Evolutionary conservation across 768 basidiomycete species (phyloP).

Genomic region (Amanita exitialis): DNA sequence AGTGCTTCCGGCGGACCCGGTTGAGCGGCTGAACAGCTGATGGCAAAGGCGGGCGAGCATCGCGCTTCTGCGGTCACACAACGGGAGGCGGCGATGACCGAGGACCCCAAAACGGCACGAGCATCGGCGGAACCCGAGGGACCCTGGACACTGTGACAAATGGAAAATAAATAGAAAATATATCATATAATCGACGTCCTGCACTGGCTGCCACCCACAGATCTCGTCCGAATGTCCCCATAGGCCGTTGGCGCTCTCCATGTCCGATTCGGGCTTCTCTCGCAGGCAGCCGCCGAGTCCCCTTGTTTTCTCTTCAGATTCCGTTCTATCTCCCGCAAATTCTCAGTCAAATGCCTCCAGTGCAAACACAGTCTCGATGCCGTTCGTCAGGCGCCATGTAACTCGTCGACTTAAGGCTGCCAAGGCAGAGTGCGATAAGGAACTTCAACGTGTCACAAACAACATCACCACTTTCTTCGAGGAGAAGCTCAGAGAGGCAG

Average conservation of each 20-base stretch:
- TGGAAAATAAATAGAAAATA: background rate
- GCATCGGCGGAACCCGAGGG: constrained; percentile 8
- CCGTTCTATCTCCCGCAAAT: constrained; percentile 38
- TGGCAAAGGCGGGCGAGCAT: background rate
- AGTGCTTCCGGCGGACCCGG: background rate
- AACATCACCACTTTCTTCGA: constrained; percentile 94
- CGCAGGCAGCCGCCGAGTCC: constrained; percentile 68
- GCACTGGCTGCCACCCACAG: constrained; percentile 1
- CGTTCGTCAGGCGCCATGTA: constrained; percentile 88
- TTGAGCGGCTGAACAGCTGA: background rate
- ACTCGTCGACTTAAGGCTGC: constrained; percentile 87
- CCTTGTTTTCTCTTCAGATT: constrained; percentile 67
- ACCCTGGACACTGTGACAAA: constrained; percentile 13
- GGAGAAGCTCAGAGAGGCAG: constrained; percentile 72
- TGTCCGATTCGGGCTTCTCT: constrained; percentile 41
- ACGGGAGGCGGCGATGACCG: background rate
- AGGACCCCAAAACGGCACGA: background rate
- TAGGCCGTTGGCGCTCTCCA: constrained; percentile 18
- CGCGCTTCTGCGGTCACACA: too few relatives aligned
- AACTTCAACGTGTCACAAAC: constrained; percentile 87
- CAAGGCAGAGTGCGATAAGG: constrained; percentile 95
- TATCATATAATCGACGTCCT: background rate
- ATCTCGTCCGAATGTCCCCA: constrained; percentile 16
- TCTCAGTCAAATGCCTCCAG: constrained; percentile 34
- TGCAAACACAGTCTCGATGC: constrained; percentile 81